Evolutionary conservation across 2,329 filamentous ascomycete genomes (phyloP).

Genomic region (Trichoderma sp.): DNA sequence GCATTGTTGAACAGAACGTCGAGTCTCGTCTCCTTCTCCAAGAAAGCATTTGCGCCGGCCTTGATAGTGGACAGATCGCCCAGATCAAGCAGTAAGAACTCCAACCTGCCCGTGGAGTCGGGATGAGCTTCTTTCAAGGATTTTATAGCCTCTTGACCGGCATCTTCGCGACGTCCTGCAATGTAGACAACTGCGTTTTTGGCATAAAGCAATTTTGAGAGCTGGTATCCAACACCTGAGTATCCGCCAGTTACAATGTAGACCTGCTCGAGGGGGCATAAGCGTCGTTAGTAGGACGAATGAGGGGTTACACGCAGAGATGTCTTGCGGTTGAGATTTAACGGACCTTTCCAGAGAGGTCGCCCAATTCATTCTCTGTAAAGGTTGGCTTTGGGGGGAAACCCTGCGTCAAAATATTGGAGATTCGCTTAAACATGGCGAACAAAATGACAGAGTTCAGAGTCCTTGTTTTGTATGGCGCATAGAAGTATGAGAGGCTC

Average conservation of each 20-base stretch:
- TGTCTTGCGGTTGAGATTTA: background rate
- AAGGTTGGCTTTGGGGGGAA: slow-evolving; percentile 34
- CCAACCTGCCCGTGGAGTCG: slow-evolving; percentile 45
- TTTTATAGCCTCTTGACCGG: slow-evolving; percentile 50
- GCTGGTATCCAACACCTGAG: slow-evolving; percentile 54
- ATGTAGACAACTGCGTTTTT: slow-evolving; percentile 60
- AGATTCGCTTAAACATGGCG: background rate
- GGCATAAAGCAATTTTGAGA: slow-evolving; percentile 57
- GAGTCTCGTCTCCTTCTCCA: slow-evolving; percentile 39
- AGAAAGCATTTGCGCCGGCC: slow-evolving; percentile 40
- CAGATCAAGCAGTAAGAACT: slow-evolving; percentile 52
- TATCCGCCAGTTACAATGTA: slow-evolving; percentile 55
- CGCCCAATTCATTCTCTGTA: slow-evolving; percentile 66
- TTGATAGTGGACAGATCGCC: slow-evolving; percentile 45
- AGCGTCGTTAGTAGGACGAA: background rate
- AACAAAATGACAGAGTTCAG: background rate
- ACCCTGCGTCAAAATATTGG: slow-evolving; percentile 22
- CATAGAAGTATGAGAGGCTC: background rate
- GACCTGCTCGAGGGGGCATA: slow-evolving; percentile 39
- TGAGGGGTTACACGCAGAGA: background rate
- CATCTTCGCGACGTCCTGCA: slow-evolving; percentile 52
- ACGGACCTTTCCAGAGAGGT: slow-evolving; percentile 50
- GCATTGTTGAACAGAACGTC: slow-evolving; percentile 53
- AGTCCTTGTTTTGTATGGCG: background rate
- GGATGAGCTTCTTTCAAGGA: slow-evolving; percentile 46